A percentile compares a stretch with the other conserved stretches of the same genome.
Conservation (phyloP, 139 green algal genomes). For the Asterochloris erici region DNA sequence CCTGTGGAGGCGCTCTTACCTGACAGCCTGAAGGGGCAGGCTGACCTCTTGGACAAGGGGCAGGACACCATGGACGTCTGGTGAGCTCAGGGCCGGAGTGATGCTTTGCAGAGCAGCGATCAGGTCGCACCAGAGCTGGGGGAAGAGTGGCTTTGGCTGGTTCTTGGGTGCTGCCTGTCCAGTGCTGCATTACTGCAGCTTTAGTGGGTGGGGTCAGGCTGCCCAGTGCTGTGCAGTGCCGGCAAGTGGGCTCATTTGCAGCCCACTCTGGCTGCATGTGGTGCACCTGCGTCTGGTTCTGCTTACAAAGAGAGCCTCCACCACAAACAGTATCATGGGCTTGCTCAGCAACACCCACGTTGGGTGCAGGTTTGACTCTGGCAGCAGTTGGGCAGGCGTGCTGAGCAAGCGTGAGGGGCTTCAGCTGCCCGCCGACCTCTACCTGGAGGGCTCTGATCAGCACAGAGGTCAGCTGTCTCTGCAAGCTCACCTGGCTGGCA, state of each 20-base stretch:
- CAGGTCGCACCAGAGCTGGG: background rate
- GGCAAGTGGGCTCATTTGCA: background rate
- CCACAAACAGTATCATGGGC: background rate
- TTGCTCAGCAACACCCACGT: background rate
- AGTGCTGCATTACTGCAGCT: background rate
- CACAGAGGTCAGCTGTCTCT: slow-evolving; percentile 63
- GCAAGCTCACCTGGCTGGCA: too few species aligned
- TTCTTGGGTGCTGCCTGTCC: too few species aligned
- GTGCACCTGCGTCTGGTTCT: background rate
- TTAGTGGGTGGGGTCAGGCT: background rate
- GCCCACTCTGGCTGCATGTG: background rate
- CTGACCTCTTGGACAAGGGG: slow-evolving; percentile 63
- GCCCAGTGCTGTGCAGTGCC: background rate
- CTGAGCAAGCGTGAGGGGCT: slow-evolving; percentile 52
- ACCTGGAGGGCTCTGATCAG: slow-evolving; percentile 98
- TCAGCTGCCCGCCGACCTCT: slow-evolving; percentile 89
- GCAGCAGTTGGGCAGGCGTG: slow-evolving; percentile 89
- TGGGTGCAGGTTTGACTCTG: slow-evolving; percentile 66
- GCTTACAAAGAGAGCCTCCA: background rate
- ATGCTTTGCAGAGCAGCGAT: background rate
- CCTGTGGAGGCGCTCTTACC: slow-evolving; percentile 88
- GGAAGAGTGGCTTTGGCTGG: too few species aligned
- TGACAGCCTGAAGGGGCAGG: slow-evolving; percentile 44
- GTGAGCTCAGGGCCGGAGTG: background rate
- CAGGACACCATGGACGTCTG: slow-evolving; percentile 99